These are phyloP conservation scores for Hygrophila difformis DNA, from an alignment of 257 asterid genomes.

Conservation along the genomic window DNA sequence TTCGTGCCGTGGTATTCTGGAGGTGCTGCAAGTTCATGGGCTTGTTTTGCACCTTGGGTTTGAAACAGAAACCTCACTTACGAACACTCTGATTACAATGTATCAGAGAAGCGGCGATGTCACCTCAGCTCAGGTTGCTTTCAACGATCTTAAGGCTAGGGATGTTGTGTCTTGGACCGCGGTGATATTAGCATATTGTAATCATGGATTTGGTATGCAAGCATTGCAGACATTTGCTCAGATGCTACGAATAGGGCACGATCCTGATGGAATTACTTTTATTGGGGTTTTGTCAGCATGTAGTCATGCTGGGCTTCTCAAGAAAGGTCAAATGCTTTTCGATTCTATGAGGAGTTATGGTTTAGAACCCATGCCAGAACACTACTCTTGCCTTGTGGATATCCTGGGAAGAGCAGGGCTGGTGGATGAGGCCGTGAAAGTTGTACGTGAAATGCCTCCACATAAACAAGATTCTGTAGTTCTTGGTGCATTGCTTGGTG, in stretches of 20 bases:
- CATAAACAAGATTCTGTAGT: conserved; percentile 43
- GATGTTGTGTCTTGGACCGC: conserved; percentile 59
- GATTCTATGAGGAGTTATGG: conserved; percentile 41
- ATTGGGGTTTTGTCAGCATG: conserved; percentile 55
- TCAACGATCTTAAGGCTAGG: conserved; percentile 37
- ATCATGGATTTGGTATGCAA: conserved; percentile 44
- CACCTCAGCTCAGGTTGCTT: conserved; percentile 36
- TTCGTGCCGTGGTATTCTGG: conserved; percentile 28
- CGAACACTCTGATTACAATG: conserved; percentile 49
- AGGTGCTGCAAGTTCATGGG: conserved; percentile 47
- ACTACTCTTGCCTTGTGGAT: conserved; percentile 39
- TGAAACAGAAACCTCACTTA: conserved; percentile 33
- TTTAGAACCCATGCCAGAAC: conserved; percentile 40
- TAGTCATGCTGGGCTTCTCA: conserved; percentile 57
- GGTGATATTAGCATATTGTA: conserved; percentile 42
- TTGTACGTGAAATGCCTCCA: conserved; percentile 43
- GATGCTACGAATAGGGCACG: conserved; percentile 41
- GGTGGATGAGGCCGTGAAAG: conserved; percentile 31
- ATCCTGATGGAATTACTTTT: conserved; percentile 40
- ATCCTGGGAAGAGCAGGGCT: conserved; percentile 30
- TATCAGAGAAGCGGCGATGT: conserved; percentile 54
- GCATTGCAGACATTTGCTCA: conserved; percentile 29
- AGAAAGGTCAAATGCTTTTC: conserved; percentile 33
- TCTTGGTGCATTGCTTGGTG: conserved; percentile 54
- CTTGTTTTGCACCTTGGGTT: conserved; percentile 44